phyloP scores from a whole-genome alignment of 768 basidiomycete species.

The Coprinellus micaceus region DNA sequence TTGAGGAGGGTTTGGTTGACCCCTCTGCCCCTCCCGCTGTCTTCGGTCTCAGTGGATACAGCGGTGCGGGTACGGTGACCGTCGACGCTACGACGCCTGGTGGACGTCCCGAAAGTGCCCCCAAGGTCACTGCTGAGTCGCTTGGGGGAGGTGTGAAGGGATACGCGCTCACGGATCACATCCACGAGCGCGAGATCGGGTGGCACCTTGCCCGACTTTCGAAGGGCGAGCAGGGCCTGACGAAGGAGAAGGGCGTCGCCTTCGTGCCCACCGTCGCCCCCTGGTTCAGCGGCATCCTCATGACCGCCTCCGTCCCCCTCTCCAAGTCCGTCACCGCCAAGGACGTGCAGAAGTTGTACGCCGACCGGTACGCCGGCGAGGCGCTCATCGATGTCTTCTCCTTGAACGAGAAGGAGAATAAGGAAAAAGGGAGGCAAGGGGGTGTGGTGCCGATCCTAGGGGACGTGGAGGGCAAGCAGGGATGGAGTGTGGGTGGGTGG shows the following conservation, averaged over 20 bases:
- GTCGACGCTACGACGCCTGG: constrained; percentile 32
- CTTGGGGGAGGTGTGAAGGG: constrained; percentile 75
- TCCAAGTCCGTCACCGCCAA: constrained; percentile 60
- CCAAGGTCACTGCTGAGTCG: constrained; percentile 78
- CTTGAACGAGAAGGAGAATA: constrained; percentile 62
- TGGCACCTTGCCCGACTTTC: constrained; percentile 45
- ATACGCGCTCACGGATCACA: constrained; percentile 93
- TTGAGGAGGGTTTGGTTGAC: constrained; percentile 55
- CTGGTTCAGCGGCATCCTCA: constrained; percentile 97
- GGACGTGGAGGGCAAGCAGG: constrained; percentile 80
- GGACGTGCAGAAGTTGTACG: constrained; percentile 71
- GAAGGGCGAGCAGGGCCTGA: constrained; percentile 4
- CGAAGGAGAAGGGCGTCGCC: constrained; percentile 51
- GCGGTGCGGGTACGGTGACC: constrained; percentile 87
- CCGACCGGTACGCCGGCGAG: constrained; percentile 74
- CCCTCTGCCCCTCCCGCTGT: constrained; percentile 69
- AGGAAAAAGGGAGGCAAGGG: constrained; percentile 66
- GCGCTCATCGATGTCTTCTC: constrained; percentile 64
- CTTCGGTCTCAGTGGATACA: constrained; percentile 92
- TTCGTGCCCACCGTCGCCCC: constrained; percentile 87
- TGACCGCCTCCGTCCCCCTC: constrained; percentile 81
- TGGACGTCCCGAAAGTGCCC: constrained; percentile 53
- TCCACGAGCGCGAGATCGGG: constrained; percentile 95
- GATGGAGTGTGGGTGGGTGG: constrained; percentile 88
- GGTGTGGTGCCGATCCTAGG: constrained; percentile 68